These are phyloP conservation scores for Toxoplasma gondii DNA, from an alignment of 169 alveolate genomes.

Conservation along the genomic window DNA sequence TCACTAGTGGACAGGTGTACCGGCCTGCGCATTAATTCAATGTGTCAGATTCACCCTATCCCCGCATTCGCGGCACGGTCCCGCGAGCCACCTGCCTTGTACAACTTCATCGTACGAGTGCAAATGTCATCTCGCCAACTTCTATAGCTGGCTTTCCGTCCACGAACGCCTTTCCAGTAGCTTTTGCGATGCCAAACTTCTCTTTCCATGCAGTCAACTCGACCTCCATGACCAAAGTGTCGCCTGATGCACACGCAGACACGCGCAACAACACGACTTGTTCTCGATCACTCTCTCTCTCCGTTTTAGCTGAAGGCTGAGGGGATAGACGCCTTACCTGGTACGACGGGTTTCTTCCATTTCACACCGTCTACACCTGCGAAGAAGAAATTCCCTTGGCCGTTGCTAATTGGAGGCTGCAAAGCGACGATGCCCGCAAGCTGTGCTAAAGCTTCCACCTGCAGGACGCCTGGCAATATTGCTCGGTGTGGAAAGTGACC, in stretches of 20 bases:
- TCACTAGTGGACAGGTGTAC: no score
- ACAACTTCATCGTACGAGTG: conserved; percentile 66
- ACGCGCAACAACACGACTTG: conserved; percentile 1
- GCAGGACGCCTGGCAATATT: conserved; percentile 77
- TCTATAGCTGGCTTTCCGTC: conserved; percentile 71
- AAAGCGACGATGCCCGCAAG: conserved; percentile 77
- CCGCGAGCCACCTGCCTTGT: neutral
- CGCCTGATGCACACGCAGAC: conserved; percentile 67
- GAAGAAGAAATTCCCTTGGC: conserved; percentile 72
- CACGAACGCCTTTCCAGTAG: conserved; percentile 74
- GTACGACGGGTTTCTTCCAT: conserved; percentile 78
- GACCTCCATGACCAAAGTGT: conserved; percentile 76
- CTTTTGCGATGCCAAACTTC: conserved; percentile 76
- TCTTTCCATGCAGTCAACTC: conserved; percentile 72
- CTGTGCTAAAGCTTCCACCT: conserved; percentile 79
- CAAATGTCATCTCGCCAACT: conserved; percentile 75
- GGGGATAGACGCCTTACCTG: conserved; percentile 65
- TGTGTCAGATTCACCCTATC: no score
- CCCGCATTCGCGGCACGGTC: no score
- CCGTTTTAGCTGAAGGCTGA: neutral
- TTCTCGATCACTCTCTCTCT: neutral
- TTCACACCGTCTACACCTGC: conserved; percentile 79
- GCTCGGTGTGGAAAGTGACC: conserved; percentile 78
- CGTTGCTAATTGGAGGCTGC: conserved; percentile 70
- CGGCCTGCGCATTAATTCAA: no score